Evolutionary conservation across 352 stramenopile species (phyloP), one percentile per base, ranked within the genome.

Genomic region (Phytophthora pistaciae): DNA sequence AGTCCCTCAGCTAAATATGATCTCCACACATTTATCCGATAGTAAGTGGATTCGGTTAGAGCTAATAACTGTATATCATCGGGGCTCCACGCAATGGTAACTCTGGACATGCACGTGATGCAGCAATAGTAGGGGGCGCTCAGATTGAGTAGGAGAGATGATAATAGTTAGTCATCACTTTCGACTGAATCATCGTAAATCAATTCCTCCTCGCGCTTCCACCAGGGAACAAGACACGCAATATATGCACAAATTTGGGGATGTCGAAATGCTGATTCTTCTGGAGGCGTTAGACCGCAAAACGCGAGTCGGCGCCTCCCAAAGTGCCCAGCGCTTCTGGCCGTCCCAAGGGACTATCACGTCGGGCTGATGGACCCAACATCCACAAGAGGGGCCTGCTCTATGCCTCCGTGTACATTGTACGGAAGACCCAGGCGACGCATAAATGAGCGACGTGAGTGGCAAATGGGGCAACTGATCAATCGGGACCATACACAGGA

Each of bases 41-140:
- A 91, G 82, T 88, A 77, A 66, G 60, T 67, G 62, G 62, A 68
- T 92, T 95, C 86, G 85, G 86, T 83, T 95, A 95, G 88, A 95
- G 88, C 88, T 95, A 95, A 95, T 95, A 92, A 90, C 82, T 92
- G 75, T 86, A 60, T 53, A 93, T 95, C 87, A 95, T 90, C 56
- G 85, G 84, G 85, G 44, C 55, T 62, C 5, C 8, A 44, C 8
- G 38, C 13, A n/a, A n/a, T 8, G 13, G 13, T 10, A 33, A 33
- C 29, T 33, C 29, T 33, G 1, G 14, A 59, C 16, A 46, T 27
- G 25, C 27, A 70, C 27, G 73, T 42, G 1, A 33, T 9, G 29
- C 29, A 33, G 13, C 6, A 60, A 25, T 53, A 38, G 59, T 54
- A 11, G 18, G 56, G 68, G 64, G 80, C 77, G 80, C 82, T 90